Base-by-base conservation (phyloP, 345 rosid species). In the Trapa bicornis region DNA sequence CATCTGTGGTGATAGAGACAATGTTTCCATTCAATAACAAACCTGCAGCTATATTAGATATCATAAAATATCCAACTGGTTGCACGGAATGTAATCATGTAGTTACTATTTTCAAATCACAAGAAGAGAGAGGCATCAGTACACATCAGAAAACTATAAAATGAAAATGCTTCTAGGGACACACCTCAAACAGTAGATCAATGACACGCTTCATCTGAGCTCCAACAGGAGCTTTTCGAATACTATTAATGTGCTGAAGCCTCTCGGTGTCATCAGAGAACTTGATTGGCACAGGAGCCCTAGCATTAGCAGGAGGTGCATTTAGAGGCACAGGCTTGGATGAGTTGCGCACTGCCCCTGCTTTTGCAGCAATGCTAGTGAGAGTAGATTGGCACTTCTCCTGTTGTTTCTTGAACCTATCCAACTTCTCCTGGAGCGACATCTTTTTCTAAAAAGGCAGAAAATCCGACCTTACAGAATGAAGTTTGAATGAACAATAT, bases 181-280 rank as follows among this genome's bases (percentile, higher is more conserved):
- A 2, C 8, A 87, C 89, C 88, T 79, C 83, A 1, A 65, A 65
- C 43, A 90, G 74, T 64, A 85, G 79, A 71, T 87, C 88, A 32
- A 93, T 90, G 70, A 93, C 96, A 29, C 92, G 96, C 80, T 90
- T 93, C 66, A 93, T 88, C 81, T 90, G 97, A 71, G 96, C 87
- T 11, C 97, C 97, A 33, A 83, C 91, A 61, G 91, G 92, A 17
- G 79, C 75, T 79, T 88, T 90, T 33, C 97, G 82, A 0, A 90
- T 82, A 60, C 75, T 81, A 67, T 80, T 78, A 22, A 87, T 84
- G 16, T 65, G 72, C 71, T 87, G 88, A 70, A 86, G 89, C 10
- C 88, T 84, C 75, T 93, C 87, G 0, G 97, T 87, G 54, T 88
- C 88, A 70, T 81, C 85, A 0, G 97, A 93, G 72, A 87, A 93